Evolutionary conservation across 805 yeast genomes (phyloP).

Genomic region (Wickerhamiella dianesei): DNA sequence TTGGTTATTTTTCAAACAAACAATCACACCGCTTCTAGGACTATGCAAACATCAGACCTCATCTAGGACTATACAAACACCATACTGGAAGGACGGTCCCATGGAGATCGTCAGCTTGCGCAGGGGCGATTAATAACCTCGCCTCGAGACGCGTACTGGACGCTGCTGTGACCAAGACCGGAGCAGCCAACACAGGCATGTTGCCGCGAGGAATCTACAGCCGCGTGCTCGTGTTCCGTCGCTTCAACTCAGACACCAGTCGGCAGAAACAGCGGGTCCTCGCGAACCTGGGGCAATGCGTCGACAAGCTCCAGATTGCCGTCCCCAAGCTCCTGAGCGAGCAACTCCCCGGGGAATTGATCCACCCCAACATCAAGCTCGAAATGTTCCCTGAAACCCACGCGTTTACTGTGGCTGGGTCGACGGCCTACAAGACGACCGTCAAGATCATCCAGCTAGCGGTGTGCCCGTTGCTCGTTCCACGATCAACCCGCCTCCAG

Average conservation of each 20-base stretch:
- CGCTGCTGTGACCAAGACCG: too few species aligned
- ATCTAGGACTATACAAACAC: too few species aligned
- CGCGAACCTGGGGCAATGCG: slow-evolving; percentile 22
- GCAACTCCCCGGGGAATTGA: slow-evolving; percentile 19
- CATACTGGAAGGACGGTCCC: too few species aligned
- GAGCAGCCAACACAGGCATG: too few species aligned
- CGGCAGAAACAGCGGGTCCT: slow-evolving; percentile 10
- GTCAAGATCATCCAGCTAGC: slow-evolving; percentile 21
- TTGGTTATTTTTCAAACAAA: too few species aligned
- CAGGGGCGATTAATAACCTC: too few species aligned
- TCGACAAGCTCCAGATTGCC: slow-evolving; percentile 17
- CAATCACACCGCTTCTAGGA: too few species aligned
- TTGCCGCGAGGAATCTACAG: background rate
- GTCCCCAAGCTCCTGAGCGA: slow-evolving; percentile 21
- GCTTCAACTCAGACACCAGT: background rate
- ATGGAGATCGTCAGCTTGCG: too few species aligned
- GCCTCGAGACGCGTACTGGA: too few species aligned
- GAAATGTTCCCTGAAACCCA: slow-evolving; percentile 23
- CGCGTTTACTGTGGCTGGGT: slow-evolving; percentile 21
- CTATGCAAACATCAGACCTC: too few species aligned
- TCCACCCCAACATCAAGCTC: slow-evolving; percentile 20
- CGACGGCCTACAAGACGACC: slow-evolving; percentile 19
- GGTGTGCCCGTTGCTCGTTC: slow-evolving; percentile 21
- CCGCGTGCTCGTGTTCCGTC: background rate
- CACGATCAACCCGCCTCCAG: slow-evolving; percentile 18